Conservation (phyloP, 305 asterid genomes). For the Fraxinus dipetala region DNA sequence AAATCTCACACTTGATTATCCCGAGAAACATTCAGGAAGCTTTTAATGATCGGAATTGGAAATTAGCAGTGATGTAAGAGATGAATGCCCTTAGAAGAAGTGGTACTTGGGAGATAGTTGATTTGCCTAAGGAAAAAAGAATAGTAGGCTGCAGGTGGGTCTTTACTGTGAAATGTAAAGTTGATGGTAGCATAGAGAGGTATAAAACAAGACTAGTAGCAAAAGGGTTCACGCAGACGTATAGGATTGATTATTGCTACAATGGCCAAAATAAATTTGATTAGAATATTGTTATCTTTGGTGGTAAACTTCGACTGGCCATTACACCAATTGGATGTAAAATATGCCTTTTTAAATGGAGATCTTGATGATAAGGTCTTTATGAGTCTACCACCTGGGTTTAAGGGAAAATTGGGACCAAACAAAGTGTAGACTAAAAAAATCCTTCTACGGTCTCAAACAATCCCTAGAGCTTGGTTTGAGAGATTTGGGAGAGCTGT, state of each 20-base stretch:
- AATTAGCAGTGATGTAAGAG: background rate
- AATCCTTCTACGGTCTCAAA: no score
- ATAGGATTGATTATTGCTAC: background rate
- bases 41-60: no score
- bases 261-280: background rate
- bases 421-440: no score
- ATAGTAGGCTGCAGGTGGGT: background rate
- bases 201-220: background rate
- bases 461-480: no score
- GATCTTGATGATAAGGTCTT: no score
- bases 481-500: no score
- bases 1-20: no score
- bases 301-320: background rate
- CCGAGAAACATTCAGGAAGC: background rate
- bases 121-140: no score
- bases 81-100: background rate
- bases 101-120: background rate
- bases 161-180: background rate
- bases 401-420: no score
- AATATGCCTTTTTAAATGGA: background rate
- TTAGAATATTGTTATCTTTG: background rate
- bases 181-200: background rate
- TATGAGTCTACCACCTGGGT: no score
- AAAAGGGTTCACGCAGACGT: background rate
- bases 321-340: background rate